Conservation (phyloP, 2,329 filamentous ascomycete genomes). For the Penicillium frequentans region DNA sequence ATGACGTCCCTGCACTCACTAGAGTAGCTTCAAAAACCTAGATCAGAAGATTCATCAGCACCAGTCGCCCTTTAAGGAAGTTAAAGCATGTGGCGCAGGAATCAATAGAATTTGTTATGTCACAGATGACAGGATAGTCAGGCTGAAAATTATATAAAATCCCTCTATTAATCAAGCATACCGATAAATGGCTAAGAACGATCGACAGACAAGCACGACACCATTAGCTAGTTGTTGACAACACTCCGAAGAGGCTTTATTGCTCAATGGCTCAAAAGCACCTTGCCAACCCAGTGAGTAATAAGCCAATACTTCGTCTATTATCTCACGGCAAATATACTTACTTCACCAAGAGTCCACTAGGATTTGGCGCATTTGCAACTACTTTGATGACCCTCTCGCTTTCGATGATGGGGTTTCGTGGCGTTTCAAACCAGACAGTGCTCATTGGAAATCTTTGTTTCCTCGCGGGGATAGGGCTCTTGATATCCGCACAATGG, state of each 20-base stretch:
- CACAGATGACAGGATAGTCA: no score
- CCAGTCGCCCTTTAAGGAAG: neutral
- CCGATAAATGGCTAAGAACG: neutral
- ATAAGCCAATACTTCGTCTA: neutral
- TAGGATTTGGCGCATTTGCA: constrained; percentile 4
- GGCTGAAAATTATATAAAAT: no score
- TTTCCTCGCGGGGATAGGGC: constrained; percentile 3
- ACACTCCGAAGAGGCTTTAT: neutral
- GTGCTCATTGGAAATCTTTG: constrained; percentile 10
- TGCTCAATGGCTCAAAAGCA: neutral
- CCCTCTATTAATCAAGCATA: neutral
- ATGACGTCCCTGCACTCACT: no score
- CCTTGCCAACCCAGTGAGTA: neutral
- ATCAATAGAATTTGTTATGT: no score
- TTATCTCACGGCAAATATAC: no score
- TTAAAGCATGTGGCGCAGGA: neutral
- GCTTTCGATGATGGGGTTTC: constrained; percentile 6
- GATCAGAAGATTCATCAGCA: neutral
- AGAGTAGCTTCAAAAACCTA: no score
- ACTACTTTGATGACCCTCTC: constrained; percentile 7
- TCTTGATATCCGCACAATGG: constrained; percentile 12
- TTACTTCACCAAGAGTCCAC: neutral
- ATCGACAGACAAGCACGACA: neutral
- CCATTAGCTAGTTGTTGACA: neutral
- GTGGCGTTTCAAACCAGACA: neutral